Base-by-base conservation (phyloP, 495 filamentous ascomycete species). In the Podospora bellae-mahoneyi region DNA sequence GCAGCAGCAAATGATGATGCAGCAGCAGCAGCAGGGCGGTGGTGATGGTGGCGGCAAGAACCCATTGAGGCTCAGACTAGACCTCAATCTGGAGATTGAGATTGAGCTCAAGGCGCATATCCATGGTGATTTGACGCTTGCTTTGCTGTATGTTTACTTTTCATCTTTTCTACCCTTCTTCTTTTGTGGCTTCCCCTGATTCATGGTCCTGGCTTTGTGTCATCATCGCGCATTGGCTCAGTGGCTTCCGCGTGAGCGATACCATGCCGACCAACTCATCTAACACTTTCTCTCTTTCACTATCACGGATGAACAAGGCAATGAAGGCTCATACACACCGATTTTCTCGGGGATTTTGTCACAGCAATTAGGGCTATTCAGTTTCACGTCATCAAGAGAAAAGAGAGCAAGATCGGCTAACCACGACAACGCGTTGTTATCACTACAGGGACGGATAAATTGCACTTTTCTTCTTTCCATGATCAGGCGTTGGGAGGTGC, bases 81-180 rank as follows among this genome's bases (percentile, higher is more conserved):
- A 96, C 76, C 75, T 96, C 62, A 96, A 96, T 79, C 79, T 97
- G 60, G 93, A 97, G 76, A 87, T 96, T 71, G 91, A 96, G 83
- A 89, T 96, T 39, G 89, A 93, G 76, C 81, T 97, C 1, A 96
- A 96, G 86, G 93, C 93, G 20, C 91, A 92, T 81, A 95, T 97
- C 76, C 91, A 94, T 73, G 92, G 93, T 78, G 93, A 96, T 83
- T 81, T 96, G 73, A 95, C 92, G 54, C 75, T 97, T 64, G 89
- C 90, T 63, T 83, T 97, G 71, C 85, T 97, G 92, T 94, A 82
- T 81, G 91, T 80, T 18, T 10, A 26, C 20, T 28, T 32, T 30
- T 27, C 65, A 20, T 19, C 53, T 63, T 58, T 65, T 60, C 18
- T 62, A 56, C 19, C 62, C 6, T 60, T 53, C 2, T 19, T 60